Conservation (phyloP, 257 asterid species). For the Handroanthus guayacan region DNA sequence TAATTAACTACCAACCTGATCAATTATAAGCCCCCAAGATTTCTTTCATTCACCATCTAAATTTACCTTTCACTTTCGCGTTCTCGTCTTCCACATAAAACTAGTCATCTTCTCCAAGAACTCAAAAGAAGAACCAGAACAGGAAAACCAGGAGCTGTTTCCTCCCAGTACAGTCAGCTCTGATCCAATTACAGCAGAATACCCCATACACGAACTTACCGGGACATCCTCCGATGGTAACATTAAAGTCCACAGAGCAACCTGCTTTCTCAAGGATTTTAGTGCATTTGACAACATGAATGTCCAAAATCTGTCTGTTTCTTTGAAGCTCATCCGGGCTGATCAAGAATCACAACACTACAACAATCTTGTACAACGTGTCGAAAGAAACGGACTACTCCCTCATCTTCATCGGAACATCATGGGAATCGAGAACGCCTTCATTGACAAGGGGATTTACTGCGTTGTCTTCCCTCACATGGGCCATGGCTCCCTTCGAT, state of each 20-base stretch:
- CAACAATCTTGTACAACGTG: not conserved
- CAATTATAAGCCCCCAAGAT: too few species aligned
- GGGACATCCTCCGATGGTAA: not conserved
- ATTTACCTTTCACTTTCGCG: too few species aligned
- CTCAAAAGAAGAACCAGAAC: too few species aligned
- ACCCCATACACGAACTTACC: too few species aligned
- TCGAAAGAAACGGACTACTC: not conserved
- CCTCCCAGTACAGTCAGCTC: too few species aligned
- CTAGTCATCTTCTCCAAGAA: too few species aligned
- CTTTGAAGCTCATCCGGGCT: not conserved
- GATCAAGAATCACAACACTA: not conserved
- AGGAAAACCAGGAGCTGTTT: too few species aligned
- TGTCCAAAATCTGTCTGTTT: not conserved
- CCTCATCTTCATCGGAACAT: constrained; percentile 18
- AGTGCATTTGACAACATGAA: not conserved
- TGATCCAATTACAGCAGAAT: too few species aligned
- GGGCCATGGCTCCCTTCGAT: constrained; percentile 18
- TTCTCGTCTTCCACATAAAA: too few species aligned
- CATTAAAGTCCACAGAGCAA: not conserved
- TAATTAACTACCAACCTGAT: too few species aligned
- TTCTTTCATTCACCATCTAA: too few species aligned
- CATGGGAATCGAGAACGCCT: not conserved
- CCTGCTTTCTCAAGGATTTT: not conserved
- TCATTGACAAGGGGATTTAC: not conserved
- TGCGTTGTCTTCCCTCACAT: constrained; percentile 16